Evolutionary conservation across 1,284 basidiomycete genomes (phyloP).

Genomic region (Naganishia sp.): DNA sequence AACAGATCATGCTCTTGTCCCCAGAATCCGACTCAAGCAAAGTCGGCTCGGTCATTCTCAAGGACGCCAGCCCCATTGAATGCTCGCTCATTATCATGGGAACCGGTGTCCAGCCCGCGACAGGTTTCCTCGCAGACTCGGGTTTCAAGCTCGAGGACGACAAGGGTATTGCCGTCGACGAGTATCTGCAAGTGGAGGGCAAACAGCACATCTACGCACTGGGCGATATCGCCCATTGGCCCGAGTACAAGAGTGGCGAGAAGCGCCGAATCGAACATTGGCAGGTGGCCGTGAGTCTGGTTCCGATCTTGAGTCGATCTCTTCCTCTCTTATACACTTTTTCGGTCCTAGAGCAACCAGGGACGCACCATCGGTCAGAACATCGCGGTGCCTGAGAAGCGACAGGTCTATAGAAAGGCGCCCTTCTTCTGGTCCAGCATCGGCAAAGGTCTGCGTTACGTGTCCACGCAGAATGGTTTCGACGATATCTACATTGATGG

Average conservation of each 20-base stretch:
- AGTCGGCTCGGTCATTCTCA: constrained; percentile 65
- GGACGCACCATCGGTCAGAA: constrained; percentile 78
- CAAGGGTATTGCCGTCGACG: constrained; percentile 78
- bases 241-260: constrained; percentile 57
- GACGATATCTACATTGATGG: constrained; percentile 79
- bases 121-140: constrained; percentile 73
- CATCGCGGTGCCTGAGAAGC: constrained; percentile 58
- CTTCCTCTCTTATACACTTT: constrained; percentile 37
- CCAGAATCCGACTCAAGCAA: constrained; percentile 45
- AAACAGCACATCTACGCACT: constrained; percentile 74
- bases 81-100: constrained; percentile 86
- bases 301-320: neutral
- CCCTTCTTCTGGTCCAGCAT: constrained; percentile 82
- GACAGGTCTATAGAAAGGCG: constrained; percentile 59
- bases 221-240: constrained; percentile 86
- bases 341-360: constrained; percentile 78
- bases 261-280: constrained; percentile 76
- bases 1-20: constrained; percentile 18
- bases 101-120: constrained; percentile 84
- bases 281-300: constrained; percentile 64
- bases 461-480: constrained; percentile 57
- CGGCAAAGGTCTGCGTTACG: constrained; percentile 78
- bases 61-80: constrained; percentile 65
- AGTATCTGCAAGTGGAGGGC: constrained; percentile 69
- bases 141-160: constrained; percentile 68